Base-by-base conservation (phyloP, 805 yeast species). In the Debaryomyces tyrocola region DNA sequence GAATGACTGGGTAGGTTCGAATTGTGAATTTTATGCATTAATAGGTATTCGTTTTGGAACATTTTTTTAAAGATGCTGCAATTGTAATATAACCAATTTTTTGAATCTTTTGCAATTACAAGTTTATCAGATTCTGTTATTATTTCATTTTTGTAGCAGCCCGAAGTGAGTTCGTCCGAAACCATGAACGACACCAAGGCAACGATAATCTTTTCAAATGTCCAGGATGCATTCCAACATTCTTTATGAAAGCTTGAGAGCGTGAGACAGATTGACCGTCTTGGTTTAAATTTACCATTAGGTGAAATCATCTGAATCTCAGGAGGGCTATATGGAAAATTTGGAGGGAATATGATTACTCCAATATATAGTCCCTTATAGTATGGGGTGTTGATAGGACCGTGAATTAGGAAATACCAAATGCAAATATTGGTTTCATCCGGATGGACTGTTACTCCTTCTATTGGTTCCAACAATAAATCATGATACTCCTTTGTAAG, bases 301-400 rank as follows among this genome's bases (percentile, higher is more conserved):
- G 57, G 57, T 40, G 54, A 51, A 8, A 55, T 53, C 55, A 55
- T 47, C 39, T 51, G 58, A 17, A 55, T 49, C 31, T 55, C 58
- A n/a, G 58, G 58, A 2, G 58, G 52, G 12, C 36, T 36, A 44
- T 37, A 50, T 6, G 58, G 57, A 38, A 37, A 55, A 36, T 55
- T 37, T 3, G 44, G 28, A 7, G 58, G 58, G 29, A 53, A 53
- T 20, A 51, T 41, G 3, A 53, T 34, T 15, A 48, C 46, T 14
- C 56, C 57, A 37, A 55, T 35, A 37, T 53, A 55, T 15, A 54
- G 45, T 6, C 58, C 57, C 12, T 50, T 48, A 10, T 45, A 45
- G 31, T 47, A 55, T 6, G 46, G 44, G 7, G 56, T 53, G 11
- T 38, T 45, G 3, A 15, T 37, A 8, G 45, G 36, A 21, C 58